A percentile compares a stretch with the other conserved stretches of the same genome.
These are phyloP conservation scores for Mucor sp. DNA, from an alignment of 371 early-diverging fungal species.

Conservation along the genomic window DNA sequence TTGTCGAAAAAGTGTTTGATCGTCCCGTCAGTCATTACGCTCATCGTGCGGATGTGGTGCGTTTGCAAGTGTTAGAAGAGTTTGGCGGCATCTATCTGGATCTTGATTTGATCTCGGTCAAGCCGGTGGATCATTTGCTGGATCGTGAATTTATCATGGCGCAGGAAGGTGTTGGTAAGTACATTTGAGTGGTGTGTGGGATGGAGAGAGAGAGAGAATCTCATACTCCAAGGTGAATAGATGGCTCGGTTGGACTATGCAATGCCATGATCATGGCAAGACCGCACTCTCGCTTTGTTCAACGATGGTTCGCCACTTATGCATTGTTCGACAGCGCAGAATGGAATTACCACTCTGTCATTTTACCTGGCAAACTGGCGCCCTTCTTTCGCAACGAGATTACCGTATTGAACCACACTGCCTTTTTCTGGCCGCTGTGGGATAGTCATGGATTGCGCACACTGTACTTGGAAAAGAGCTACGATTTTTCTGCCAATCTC, in stretches of 20 bases:
- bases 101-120: constrained; percentile 50
- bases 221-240: constrained; percentile 7
- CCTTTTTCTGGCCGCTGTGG: constrained; percentile 58
- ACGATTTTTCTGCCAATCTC: constrained; percentile 40
- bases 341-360: constrained; percentile 58
- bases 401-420: constrained; percentile 38
- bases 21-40: constrained; percentile 50
- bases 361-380: constrained; percentile 53
- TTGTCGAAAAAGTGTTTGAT: constrained; percentile 39
- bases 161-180: constrained; percentile 49
- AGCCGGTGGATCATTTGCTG: constrained; percentile 48
- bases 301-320: constrained; percentile 54
- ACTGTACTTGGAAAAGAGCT: constrained; percentile 45
- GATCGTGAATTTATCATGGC: constrained; percentile 54
- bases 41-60: constrained; percentile 53
- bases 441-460: constrained; percentile 46
- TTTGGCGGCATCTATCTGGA: constrained; percentile 61
- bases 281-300: constrained; percentile 50
- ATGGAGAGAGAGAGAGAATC: neutral
- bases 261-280: constrained; percentile 55
- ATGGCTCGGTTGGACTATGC: constrained; percentile 51
- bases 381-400: constrained; percentile 40
- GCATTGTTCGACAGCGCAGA: constrained; percentile 39
- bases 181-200: too few species aligned
- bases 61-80: constrained; percentile 43